Percentiles rank a stretch among this genome's conserved stretches.
phyloP scores from a whole-genome alignment of 129 eudicot genomes.

The Centella asiatica region DNA sequence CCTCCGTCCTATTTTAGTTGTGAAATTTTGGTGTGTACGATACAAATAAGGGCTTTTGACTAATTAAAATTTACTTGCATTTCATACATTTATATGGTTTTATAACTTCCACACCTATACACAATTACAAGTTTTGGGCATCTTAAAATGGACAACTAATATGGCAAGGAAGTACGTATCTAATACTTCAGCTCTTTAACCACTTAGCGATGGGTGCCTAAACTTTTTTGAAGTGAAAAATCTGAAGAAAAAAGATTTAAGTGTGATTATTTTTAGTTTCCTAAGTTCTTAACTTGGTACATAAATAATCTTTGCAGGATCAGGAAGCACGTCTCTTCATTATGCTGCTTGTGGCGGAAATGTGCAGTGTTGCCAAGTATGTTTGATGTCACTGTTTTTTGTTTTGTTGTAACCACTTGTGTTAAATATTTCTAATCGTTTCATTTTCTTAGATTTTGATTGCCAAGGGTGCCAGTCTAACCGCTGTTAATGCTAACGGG shows the following conservation, averaged over 20 bases:
- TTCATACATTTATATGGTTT: not conserved
- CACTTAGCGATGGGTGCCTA: not conserved
- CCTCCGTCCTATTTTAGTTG: not conserved
- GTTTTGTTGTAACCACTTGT: not conserved
- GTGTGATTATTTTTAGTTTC: not conserved
- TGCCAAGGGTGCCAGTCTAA: constrained; percentile 65
- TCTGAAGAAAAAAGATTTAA: not conserved
- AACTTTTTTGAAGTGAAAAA: not conserved
- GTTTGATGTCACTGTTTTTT: constrained; percentile 7
- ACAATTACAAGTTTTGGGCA: no score
- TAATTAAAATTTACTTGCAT: not conserved
- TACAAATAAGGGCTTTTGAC: not conserved
- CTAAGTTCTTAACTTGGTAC: no score
- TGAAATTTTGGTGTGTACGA: not conserved
- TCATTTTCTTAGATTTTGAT: constrained; percentile 56
- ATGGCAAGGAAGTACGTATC: not conserved
- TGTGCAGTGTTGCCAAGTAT: constrained; percentile 84
- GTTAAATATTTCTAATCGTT: constrained; percentile 3
- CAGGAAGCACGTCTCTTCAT: constrained; percentile 96
- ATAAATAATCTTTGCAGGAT: constrained; percentile 63
- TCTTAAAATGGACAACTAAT: not conserved
- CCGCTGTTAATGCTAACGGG: constrained; percentile 74
- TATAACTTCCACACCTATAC: no score
- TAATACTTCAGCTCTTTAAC: no score
- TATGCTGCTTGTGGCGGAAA: constrained; percentile 98